Conservation (phyloP, 192 early-diverging fungal species). For the Entomortierella parvispora region DNA sequence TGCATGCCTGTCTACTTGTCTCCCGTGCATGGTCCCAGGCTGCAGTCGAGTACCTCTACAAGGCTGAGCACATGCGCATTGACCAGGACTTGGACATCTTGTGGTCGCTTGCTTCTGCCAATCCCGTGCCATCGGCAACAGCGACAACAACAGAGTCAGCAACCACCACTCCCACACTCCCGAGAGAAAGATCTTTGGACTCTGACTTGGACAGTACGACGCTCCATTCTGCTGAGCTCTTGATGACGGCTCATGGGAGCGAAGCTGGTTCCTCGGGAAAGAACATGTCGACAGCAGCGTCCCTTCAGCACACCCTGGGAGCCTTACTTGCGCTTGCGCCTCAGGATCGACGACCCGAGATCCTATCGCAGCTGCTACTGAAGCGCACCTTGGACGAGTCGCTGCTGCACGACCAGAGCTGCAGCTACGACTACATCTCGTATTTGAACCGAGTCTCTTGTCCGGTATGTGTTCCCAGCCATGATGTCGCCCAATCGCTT, state of each 20-base stretch:
- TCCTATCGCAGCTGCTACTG: constrained; percentile 13
- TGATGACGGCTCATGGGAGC: too few relatives aligned
- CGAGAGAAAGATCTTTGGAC: too few relatives aligned
- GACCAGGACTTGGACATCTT: constrained; percentile 1
- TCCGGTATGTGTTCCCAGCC: constrained; percentile 18
- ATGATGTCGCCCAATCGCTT: background rate
- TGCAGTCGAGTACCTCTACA: constrained; percentile 48
- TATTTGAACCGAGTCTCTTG: constrained; percentile 42
- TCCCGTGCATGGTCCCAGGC: constrained; percentile 46
- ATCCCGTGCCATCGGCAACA: background rate
- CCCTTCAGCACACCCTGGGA: too few relatives aligned
- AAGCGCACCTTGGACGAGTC: constrained; percentile 29
- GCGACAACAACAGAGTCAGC: too few relatives aligned
- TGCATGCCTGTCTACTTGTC: constrained; percentile 40
- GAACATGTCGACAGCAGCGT: background rate
- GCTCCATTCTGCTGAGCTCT: too few relatives aligned
- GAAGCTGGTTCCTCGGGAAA: too few relatives aligned
- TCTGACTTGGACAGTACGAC: too few relatives aligned
- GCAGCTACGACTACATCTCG: constrained; percentile 40
- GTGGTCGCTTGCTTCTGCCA: background rate
- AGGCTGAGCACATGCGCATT: constrained; percentile 43
- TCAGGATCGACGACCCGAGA: constrained; percentile 3
- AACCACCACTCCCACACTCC: background rate
- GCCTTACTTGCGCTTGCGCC: too few relatives aligned
- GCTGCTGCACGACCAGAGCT: constrained; percentile 15